Conservation (phyloP, 345 rosid species). For the Gossypium arboreum region DNA sequence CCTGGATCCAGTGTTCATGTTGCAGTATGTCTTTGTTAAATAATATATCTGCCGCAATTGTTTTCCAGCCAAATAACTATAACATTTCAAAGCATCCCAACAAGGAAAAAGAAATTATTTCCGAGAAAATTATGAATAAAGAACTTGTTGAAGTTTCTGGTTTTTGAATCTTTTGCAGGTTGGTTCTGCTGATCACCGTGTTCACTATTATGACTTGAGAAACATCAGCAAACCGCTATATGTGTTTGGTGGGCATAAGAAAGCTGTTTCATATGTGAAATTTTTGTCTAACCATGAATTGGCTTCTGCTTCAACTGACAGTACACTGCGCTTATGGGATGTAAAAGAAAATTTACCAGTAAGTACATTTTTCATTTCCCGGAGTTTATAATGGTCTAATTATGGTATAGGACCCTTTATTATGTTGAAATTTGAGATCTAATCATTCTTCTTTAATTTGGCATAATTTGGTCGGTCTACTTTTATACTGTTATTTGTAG, state of each 20-base stretch:
- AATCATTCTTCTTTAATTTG: too few species aligned
- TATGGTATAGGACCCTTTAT: too few species aligned
- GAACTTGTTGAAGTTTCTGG: not conserved
- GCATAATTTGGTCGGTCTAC: too few species aligned
- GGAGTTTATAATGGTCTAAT: slow-evolving; percentile 20
- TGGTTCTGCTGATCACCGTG: slow-evolving; percentile 61
- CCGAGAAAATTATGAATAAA: not conserved
- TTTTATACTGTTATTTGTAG: too few species aligned
- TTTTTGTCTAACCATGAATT: slow-evolving; percentile 59
- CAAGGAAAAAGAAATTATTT: not conserved
- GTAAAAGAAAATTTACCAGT: slow-evolving; percentile 52
- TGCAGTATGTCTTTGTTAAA: slow-evolving; percentile 38
- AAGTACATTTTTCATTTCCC: slow-evolving; percentile 18
- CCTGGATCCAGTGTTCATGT: slow-evolving; percentile 57
- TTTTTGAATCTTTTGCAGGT: slow-evolving; percentile 33
- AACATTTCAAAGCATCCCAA: slow-evolving; percentile 1
- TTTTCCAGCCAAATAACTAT: not conserved
- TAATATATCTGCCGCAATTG: too few species aligned
- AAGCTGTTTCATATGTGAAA: slow-evolving; percentile 63
- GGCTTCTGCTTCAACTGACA: slow-evolving; percentile 37
- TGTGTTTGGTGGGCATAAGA: slow-evolving; percentile 55
- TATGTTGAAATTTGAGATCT: too few species aligned
- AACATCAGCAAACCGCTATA: slow-evolving; percentile 45
- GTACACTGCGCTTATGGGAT: slow-evolving; percentile 50
- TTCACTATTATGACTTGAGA: slow-evolving; percentile 59